Evolutionary conservation across 306 rosid genomes (phyloP).

Genomic region (Corylus avellana): DNA sequence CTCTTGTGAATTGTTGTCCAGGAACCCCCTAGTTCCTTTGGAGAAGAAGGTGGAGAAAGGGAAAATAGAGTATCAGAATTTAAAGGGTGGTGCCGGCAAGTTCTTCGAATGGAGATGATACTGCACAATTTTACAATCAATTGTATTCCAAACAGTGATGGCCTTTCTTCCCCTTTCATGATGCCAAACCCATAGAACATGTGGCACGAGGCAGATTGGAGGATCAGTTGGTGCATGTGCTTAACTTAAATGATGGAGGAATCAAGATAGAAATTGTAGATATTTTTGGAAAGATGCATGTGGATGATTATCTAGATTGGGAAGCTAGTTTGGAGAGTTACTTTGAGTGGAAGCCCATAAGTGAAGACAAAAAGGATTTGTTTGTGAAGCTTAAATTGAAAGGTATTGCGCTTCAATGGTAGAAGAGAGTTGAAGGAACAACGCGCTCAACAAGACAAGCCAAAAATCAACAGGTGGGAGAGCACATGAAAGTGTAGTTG

Average conservation of each 20-base stretch:
- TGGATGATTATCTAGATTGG: background rate
- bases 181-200: background rate
- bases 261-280: background rate
- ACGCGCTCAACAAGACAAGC: background rate
- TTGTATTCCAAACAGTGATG: no score
- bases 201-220: background rate
- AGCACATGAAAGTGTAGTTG: background rate
- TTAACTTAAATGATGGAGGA: background rate
- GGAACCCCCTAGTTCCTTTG: no score
- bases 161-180: background rate
- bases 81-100: no score
- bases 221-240: background rate
- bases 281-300: background rate
- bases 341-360: background rate
- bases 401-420: background rate
- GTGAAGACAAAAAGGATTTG: background rate
- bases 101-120: no score
- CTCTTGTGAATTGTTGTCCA: no score
- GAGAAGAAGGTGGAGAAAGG: no score
- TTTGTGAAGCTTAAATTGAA: slow-evolving; percentile 7
- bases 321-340: background rate
- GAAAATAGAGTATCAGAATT: no score
- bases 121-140: no score
- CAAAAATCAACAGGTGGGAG: background rate
- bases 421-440: background rate